Conservation (phyloP, 331 rosid species). For the Rhamnella rubrinervis region DNA sequence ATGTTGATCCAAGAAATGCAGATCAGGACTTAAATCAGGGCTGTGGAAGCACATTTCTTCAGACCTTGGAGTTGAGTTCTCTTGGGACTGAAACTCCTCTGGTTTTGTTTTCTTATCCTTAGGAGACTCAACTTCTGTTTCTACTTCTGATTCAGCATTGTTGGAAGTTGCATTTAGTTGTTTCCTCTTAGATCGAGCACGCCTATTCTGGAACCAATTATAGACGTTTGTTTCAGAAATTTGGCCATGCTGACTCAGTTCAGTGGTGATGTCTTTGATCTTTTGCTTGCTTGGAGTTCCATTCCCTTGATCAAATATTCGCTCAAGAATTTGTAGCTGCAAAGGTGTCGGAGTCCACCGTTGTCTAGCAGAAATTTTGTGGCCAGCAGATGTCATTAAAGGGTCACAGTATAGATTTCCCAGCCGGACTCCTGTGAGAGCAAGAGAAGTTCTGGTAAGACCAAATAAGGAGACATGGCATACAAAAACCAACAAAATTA, state of each 20-base stretch:
- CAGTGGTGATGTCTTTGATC: slow-evolving; percentile 84
- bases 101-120: slow-evolving; percentile 81
- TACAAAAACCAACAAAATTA: neutral
- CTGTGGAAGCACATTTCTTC: slow-evolving; percentile 76
- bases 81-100: slow-evolving; percentile 62
- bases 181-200: slow-evolving; percentile 91
- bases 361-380: slow-evolving; percentile 77
- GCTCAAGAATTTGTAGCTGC: slow-evolving; percentile 88
- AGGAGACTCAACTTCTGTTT: slow-evolving; percentile 73
- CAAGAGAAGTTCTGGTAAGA: neutral
- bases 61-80: slow-evolving; percentile 36
- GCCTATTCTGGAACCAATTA: slow-evolving; percentile 97
- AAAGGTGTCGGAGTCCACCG: slow-evolving; percentile 84
- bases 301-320: slow-evolving; percentile 72
- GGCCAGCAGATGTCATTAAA: slow-evolving; percentile 66
- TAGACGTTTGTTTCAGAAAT: slow-evolving; percentile 89
- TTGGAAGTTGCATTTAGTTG: slow-evolving; percentile 53
- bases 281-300: slow-evolving; percentile 93
- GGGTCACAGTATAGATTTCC: slow-evolving; percentile 76
- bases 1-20: slow-evolving; percentile 65
- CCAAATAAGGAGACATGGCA: neutral
- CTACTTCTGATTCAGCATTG: slow-evolving; percentile 68
- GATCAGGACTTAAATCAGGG: slow-evolving; percentile 57
- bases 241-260: slow-evolving; percentile 81
- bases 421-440: slow-evolving; percentile 61